Evolutionary conservation across 2,329 filamentous ascomycete genomes (phyloP).

Genomic region (Fusarium equiseti): DNA sequence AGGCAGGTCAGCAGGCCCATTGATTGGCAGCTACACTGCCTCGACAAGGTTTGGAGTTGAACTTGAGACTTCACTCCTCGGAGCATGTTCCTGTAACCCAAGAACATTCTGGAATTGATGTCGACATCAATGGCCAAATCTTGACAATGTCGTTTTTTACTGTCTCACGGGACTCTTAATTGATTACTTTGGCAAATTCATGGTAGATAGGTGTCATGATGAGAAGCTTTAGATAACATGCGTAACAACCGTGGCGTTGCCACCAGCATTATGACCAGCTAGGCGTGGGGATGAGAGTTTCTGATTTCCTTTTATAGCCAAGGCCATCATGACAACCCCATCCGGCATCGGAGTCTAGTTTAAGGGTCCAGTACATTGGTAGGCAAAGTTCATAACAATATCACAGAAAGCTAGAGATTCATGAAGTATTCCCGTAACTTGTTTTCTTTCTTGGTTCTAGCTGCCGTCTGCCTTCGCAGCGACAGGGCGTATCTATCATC

Average conservation of each 20-base stretch:
- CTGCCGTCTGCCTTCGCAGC: slow-evolving; percentile 43
- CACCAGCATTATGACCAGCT: background rate
- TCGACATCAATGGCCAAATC: background rate
- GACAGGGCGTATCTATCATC: slow-evolving; percentile 37
- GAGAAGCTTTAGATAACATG: background rate
- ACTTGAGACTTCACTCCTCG: background rate
- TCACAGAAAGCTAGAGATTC: slow-evolving; percentile 11
- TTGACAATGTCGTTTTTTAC: background rate
- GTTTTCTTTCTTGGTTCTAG: slow-evolving; percentile 46
- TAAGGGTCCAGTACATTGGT: background rate
- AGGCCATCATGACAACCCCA: slow-evolving; percentile 25
- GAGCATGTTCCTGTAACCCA: background rate
- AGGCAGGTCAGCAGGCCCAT: background rate
- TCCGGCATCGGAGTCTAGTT: background rate
- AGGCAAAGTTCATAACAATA: background rate
- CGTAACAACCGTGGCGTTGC: slow-evolving; percentile 11
- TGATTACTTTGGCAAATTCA: background rate
- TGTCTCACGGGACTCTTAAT: background rate
- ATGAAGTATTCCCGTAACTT: slow-evolving; percentile 27
- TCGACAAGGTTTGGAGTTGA: background rate
- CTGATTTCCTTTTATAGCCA: slow-evolving; percentile 34
- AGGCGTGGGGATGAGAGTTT: slow-evolving; percentile 20
- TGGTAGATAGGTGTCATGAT: slow-evolving; percentile 22
- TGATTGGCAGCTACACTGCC: background rate
- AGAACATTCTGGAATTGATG: background rate